These are phyloP conservation scores for Colletotrichum liriopes DNA, from an alignment of 2,329 filamentous ascomycete genomes.

Conservation along the genomic window DNA sequence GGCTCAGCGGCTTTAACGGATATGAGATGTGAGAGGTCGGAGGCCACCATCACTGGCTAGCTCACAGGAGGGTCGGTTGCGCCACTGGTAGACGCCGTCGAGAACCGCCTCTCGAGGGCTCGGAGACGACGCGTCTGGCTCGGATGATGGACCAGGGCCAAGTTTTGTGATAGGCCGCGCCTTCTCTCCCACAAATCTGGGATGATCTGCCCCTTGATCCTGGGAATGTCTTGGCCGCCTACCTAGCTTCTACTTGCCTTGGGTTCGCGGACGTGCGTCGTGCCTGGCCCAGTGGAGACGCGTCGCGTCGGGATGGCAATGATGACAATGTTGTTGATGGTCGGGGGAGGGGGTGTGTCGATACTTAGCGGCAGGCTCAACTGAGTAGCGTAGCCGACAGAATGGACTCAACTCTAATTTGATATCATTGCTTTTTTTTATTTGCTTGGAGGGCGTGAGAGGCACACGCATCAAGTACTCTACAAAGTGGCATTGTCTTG, in stretches of 20 bases:
- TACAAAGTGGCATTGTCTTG: neutral
- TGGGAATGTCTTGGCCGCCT: conserved; percentile 25
- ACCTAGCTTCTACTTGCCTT: conserved; percentile 17
- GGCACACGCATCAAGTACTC: neutral
- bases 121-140: conserved; percentile 14
- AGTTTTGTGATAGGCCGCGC: neutral
- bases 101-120: neutral
- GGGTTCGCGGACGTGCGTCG: conserved; percentile 15
- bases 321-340: conserved; percentile 34
- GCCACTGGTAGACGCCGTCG: conserved; percentile 4
- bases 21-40: neutral
- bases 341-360: conserved; percentile 11
- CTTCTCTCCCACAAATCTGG: conserved; percentile 21
- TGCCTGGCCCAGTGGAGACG: conserved; percentile 34
- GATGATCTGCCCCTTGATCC: conserved; percentile 29
- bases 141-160: conserved; percentile 2
- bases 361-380: conserved; percentile 9
- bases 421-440: conserved; percentile 23
- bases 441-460: conserved; percentile 4
- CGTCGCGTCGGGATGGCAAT: conserved; percentile 28
- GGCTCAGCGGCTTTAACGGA: conserved; percentile 16
- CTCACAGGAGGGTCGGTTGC: neutral
- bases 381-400: conserved; percentile 23
- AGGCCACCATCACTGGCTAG: neutral
- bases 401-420: conserved; percentile 36